Evolutionary conservation across 306 rosid genomes (phyloP).

Genomic region (Quercus alba): DNA sequence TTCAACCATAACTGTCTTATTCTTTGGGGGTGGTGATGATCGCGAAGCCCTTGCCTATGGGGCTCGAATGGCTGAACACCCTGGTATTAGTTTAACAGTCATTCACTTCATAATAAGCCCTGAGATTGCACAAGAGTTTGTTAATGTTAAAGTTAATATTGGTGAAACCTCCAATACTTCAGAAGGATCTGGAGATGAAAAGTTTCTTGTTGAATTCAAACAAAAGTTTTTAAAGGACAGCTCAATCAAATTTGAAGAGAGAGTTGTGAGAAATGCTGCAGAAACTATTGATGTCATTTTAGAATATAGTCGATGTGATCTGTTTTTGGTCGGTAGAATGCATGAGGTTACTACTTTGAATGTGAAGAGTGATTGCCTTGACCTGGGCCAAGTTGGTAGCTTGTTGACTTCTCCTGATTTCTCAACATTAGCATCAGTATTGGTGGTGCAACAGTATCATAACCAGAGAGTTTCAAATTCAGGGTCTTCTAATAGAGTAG

Average conservation of each 20-base stretch:
- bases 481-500: neutral
- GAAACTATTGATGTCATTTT: slow-evolving; percentile 26
- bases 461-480: neutral
- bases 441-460: slow-evolving; percentile 54
- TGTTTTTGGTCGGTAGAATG: slow-evolving; percentile 53
- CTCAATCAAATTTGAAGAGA: slow-evolving; percentile 41
- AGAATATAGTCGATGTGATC: slow-evolving; percentile 33
- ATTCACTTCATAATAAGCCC: slow-evolving; percentile 26
- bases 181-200: slow-evolving; percentile 15
- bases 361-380: slow-evolving; percentile 39
- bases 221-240: slow-evolving; percentile 8
- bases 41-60: slow-evolving; percentile 68
- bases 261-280: slow-evolving; percentile 16
- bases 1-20: slow-evolving; percentile 34
- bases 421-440: slow-evolving; percentile 44
- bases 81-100: slow-evolving; percentile 47
- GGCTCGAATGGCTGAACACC: slow-evolving; percentile 62
- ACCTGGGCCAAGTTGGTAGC: slow-evolving; percentile 57
- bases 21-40: slow-evolving; percentile 66
- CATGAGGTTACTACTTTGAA: slow-evolving; percentile 32
- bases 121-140: slow-evolving; percentile 21
- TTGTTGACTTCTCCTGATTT: slow-evolving; percentile 39
- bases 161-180: neutral
- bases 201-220: slow-evolving; percentile 28
- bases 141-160: slow-evolving; percentile 21